Evolutionary conservation across 2,329 filamentous ascomycete genomes (phyloP).

Genomic region (Exophiala sp.): DNA sequence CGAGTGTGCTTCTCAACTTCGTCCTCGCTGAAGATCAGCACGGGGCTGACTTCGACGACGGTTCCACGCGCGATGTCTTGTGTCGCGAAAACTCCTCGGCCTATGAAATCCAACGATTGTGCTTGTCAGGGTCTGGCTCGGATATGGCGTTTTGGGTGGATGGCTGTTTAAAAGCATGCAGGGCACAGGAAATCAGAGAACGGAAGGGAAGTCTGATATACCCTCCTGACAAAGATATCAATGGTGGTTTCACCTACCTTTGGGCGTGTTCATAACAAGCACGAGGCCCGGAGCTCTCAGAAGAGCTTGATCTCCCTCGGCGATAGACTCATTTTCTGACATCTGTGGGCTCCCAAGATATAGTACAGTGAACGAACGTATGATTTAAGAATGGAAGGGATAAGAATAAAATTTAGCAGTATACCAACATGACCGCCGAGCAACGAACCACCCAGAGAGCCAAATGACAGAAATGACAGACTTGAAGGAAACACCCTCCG

Average conservation of each 20-base stretch:
- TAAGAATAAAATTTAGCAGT: too few relatives aligned
- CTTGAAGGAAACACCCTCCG: too few relatives aligned
- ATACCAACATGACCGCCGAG: background rate
- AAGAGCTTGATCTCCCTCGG: conserved; percentile 19
- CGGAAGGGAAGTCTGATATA: too few relatives aligned
- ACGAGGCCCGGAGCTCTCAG: conserved; percentile 21
- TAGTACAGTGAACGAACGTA: too few relatives aligned
- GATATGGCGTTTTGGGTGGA: background rate
- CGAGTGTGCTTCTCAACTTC: conserved; percentile 44
- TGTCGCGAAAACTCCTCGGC: conserved; percentile 31
- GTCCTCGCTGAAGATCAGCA: conserved; percentile 40
- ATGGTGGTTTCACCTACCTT: conserved; percentile 21
- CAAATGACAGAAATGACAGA: too few relatives aligned
- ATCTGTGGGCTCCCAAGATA: conserved; percentile 12
- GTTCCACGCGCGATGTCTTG: conserved; percentile 25
- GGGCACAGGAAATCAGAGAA: background rate
- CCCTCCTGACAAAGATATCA: too few relatives aligned
- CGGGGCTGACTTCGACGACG: conserved; percentile 30
- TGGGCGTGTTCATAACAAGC: conserved; percentile 27
- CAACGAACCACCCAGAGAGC: too few relatives aligned
- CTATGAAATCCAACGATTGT: conserved; percentile 13
- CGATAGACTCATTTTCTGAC: conserved; percentile 15
- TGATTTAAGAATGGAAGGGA: background rate
- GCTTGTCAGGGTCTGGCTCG: conserved; percentile 6
- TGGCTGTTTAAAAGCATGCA: background rate